Evolutionary conservation across 768 basidiomycete species (phyloP).

Genomic region (Trametes villosa): DNA sequence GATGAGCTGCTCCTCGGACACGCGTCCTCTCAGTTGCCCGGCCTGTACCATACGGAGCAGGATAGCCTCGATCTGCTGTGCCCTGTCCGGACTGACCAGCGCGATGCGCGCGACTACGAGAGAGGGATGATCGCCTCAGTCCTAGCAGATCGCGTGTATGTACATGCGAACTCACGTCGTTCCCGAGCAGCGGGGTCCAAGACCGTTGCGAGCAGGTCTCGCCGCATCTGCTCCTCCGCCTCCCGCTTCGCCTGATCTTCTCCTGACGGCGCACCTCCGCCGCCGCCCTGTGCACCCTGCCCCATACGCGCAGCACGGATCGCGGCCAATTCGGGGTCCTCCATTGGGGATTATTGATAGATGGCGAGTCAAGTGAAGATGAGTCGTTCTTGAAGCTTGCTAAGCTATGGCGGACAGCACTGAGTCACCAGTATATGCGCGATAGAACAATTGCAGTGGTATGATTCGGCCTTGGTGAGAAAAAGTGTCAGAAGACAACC

Average conservation of each 20-base stretch:
- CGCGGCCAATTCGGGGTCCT: constrained; percentile 47
- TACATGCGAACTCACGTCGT: constrained; percentile 54
- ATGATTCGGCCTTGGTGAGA: neutral
- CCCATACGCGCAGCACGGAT: constrained; percentile 49
- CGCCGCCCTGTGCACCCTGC: constrained; percentile 40
- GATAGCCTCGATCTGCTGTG: constrained; percentile 78
- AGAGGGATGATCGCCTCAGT: neutral
- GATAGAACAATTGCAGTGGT: neutral
- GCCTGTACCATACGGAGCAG: constrained; percentile 82
- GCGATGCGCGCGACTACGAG: constrained; percentile 80
- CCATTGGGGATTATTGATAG: constrained; percentile 26
- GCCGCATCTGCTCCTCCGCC: constrained; percentile 75
- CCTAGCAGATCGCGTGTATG: neutral
- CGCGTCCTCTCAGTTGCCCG: constrained; percentile 76
- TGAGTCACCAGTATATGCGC: neutral
- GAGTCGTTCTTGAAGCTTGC: neutral
- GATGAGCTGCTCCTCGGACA: constrained; percentile 83
- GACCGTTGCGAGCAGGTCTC: constrained; percentile 78
- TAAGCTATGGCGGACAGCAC: neutral
- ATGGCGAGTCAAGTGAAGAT: neutral
- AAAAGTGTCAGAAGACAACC: too few relatives aligned
- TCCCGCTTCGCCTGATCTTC: constrained; percentile 55
- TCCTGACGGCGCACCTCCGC: constrained; percentile 42
- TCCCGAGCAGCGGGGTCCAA: constrained; percentile 81
- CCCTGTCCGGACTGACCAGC: constrained; percentile 82